Conservation (phyloP, 108 stramenopile species). For the Hondaea fermentalgiana region DNA sequence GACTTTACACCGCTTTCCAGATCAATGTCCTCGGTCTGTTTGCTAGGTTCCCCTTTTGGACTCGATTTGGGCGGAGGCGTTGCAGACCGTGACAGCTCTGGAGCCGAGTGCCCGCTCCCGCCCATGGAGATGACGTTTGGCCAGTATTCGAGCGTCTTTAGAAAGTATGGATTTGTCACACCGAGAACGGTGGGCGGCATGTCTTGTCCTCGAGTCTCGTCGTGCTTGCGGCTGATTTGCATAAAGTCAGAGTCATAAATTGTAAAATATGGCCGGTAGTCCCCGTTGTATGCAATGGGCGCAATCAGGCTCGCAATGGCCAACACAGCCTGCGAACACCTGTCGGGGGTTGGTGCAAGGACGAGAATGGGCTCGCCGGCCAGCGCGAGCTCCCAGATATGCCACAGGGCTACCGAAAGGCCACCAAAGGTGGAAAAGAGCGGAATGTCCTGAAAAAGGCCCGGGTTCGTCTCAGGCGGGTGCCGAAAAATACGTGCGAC, state of each 20-base stretch:
- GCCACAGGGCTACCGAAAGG: background rate
- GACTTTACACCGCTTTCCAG: background rate
- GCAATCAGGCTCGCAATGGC: conserved; percentile 11
- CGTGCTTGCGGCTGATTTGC: background rate
- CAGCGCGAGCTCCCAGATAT: conserved; percentile 15
- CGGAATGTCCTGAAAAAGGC: conserved; percentile 11
- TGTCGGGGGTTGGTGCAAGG: background rate
- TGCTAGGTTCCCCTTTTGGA: background rate
- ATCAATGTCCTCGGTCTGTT: too few relatives aligned
- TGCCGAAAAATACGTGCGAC: background rate
- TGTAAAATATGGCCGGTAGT: conserved; percentile 23
- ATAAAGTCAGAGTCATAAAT: conserved; percentile 17
- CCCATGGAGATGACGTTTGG: conserved; percentile 18
- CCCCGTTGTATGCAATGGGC: conserved; percentile 1
- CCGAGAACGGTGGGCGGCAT: background rate
- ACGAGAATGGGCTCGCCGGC: background rate
- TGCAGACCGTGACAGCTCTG: background rate
- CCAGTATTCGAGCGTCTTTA: background rate
- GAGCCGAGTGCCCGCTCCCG: background rate
- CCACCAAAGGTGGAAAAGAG: conserved; percentile 13
- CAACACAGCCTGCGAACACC: conserved; percentile 13
- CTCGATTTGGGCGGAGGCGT: background rate
- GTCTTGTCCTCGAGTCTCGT: background rate
- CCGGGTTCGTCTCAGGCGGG: background rate
- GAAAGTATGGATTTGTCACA: background rate